Evolutionary conservation across 441 rosid species (phyloP), one percentile per base, ranked within the genome.

Genomic region (Gossypium gossypioides): DNA sequence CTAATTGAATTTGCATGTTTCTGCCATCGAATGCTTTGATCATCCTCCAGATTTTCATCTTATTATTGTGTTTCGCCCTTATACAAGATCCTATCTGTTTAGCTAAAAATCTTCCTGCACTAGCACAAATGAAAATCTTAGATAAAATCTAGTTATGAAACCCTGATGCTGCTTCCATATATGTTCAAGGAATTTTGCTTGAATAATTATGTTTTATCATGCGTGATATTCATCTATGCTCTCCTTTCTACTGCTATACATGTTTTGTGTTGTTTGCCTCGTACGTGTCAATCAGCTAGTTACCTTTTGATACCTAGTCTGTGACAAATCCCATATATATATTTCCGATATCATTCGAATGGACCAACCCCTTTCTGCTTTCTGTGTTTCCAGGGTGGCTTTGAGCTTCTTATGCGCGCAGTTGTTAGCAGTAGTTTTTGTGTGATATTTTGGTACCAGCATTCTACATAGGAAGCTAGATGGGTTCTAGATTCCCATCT

Each of bases 401-500:
- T 76, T 83, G 79, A 72, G 62, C 48, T 32, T 61, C 25, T 15
- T 70, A 27, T 59, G 0, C 24, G 52, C 67, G 10, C 42, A 37
- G 42, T 37, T 50, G 54, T 48, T 1, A 68, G 59, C 52, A 68
- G 71, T 76, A 44, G 61, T 74, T 69, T 12, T 21, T 63, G 54
- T 67, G 68, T 71, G 65, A 46, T 42, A 72, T 60, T 58, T 54
- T 46, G 55, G 71, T 73, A 37, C 42, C 42, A 7, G 81, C 68
- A 61, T 71, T 78, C 69, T 69, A 56, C 27, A n/a, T 6, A 77
- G 76, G 71, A 68, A 76, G 71, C 74, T 57, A 76, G 82, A 95
- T 95, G 99, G 98, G 96, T 62, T 87, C 97, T 69, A 85, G 99
- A 57, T 86, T 92, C 85, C 97, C 97, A 78, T 95, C 99, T 63